Evolutionary conservation across 2,329 filamentous ascomycete species (phyloP), one percentile per base, ranked within the genome.

Genomic region (Aspergillus versicolor): DNA sequence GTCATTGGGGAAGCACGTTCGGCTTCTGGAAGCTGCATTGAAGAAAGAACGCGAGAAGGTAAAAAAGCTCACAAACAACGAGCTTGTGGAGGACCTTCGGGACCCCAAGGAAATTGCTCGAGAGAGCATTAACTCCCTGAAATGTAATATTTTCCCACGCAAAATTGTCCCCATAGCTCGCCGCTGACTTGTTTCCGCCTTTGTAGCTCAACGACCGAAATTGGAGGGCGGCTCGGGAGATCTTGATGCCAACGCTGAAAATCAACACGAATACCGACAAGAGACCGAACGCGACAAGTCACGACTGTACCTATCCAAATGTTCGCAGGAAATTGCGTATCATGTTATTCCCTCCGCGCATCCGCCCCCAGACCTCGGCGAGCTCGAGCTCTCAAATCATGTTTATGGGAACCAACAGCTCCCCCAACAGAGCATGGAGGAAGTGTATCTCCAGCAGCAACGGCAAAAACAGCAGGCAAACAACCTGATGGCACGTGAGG

Each of bases 1-100:
- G 75, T 91, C 92, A 34, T 79, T 97, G 54, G 92, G 91, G 73
- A 92, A 92, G 79, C 95, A 97, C 70, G 89, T 97, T 58, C 82
- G 87, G 54, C 91, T 97, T 76, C 82, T 97, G 61, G 92, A 97
- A 77, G 86, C 87, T 67, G 94, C 93, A 61, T 81, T 97, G 68
- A 92, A 89, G 75, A 89, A 91, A 61, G 91, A 96, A 77, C 83
- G 90, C 21, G 83, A 84, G 52, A 88, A 92, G 76, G 81, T 85
- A 60, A 89, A 80, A 70, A 77, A 77, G 61, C 70, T 77, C 42
- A 73, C 72, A n/a, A 76, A 76, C 54, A 80, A 78, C 40, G 79
- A 80, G 53, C 76, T 87, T 62, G 76, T 82, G 17, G 78, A 81
- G 22, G 78, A 65, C 21, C 49, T 65, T 49, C 81, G 76, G 58